Base-by-base conservation (phyloP, 139 green algal genomes). In the Chlamydomonas eustigma region DNA sequence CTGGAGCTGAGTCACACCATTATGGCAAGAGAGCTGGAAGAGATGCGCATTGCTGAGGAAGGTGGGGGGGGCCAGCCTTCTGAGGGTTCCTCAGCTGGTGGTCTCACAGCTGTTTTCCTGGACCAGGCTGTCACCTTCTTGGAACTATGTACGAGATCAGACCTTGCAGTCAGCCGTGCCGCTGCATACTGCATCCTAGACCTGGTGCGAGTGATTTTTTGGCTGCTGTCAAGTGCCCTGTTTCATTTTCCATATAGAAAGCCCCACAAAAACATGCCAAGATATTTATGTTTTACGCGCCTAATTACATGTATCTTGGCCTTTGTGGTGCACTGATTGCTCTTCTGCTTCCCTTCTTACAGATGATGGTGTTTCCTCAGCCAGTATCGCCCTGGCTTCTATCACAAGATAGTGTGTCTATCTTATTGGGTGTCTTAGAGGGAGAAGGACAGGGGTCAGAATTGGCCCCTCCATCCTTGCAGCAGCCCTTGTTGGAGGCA, bases 1-100 rank as follows among this genome's bases (percentile, higher is more conserved):
- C 79, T 95, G 73, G 86, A 89, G 78, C 81, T 97, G 30, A 87
- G 80, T 35, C 79, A 86, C 68, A 83, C 86, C 39, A 86, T 90
- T 24, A 73, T 83, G 71, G 44, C 75, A 63, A 52, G 76, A 1
- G 82, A 84, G 36, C 64, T 77, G 31, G 52, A 64, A 2, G 80
- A 86, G 77, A 73, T 78, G 28, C 34, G 64, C 1, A n/a, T n/a
- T n/a, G 72, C 38, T 4, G 71, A 63, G 25, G 32, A 18, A 39
- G 65, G 65, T 8, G 58, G 24, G 18, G 24, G 25, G 22, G 58
- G 5, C 32, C 25, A 24, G 6, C 58, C 50, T 24, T 31, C 28
- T 50, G n/a, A n/a, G n/a, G 52, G 37, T 1, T 6, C 31, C 1
- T 64, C 51, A 22, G 32, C 36, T 22, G 34, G 34, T 33, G 58